These are phyloP conservation scores for Leucocoprinus birnbaumii DNA, from an alignment of 768 basidiomycete genomes.

Conservation along the genomic window DNA sequence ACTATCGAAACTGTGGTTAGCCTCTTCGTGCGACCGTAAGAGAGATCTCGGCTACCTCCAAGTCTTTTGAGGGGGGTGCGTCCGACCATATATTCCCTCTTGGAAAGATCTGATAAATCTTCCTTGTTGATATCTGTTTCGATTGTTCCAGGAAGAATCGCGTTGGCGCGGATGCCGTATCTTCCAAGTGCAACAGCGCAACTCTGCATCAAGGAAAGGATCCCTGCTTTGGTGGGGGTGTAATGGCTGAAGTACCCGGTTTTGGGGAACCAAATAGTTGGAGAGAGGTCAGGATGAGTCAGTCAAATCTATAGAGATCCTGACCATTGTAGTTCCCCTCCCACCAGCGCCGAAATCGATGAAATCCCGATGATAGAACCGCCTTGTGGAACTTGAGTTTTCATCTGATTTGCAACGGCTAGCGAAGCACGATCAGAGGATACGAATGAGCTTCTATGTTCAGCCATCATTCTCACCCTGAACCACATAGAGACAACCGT, in stretches of 20 bases:
- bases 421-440: not conserved
- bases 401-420: slow-evolving; percentile 78
- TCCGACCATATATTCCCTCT: slow-evolving; percentile 60
- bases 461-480: slow-evolving; percentile 56
- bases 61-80: slow-evolving; percentile 67
- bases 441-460: not conserved
- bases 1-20: slow-evolving; percentile 24
- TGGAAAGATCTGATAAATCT: slow-evolving; percentile 57
- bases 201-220: slow-evolving; percentile 77
- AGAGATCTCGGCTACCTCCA: slow-evolving; percentile 42
- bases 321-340: slow-evolving; percentile 68
- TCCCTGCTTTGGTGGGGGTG: slow-evolving; percentile 78
- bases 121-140: slow-evolving; percentile 78
- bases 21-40: not conserved
- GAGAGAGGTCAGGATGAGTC: slow-evolving; percentile 1
- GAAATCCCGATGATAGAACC: slow-evolving; percentile 76
- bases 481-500: slow-evolving; percentile 70
- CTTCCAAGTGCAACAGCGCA: slow-evolving; percentile 77
- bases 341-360: slow-evolving; percentile 77
- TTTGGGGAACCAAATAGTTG: not conserved
- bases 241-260: slow-evolving; percentile 49
- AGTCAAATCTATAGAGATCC: slow-evolving; percentile 7
- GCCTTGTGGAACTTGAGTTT: slow-evolving; percentile 61
- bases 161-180: slow-evolving; percentile 70
- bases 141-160: slow-evolving; percentile 74